Conservation (phyloP, 2,329 filamentous ascomycete genomes). For the Fusarium piperis region DNA sequence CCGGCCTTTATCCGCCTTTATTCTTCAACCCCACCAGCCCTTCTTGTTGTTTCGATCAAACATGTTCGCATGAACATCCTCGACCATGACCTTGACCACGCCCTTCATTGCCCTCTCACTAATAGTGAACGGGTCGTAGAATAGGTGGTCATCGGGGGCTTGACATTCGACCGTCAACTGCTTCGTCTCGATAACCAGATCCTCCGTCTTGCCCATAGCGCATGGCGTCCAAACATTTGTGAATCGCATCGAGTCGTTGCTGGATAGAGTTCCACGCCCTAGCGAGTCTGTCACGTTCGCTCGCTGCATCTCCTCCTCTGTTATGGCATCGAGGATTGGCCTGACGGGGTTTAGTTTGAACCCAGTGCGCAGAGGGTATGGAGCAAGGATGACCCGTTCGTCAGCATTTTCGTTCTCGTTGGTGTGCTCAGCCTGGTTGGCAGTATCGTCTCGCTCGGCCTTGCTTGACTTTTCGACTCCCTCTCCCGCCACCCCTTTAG, state of each 20-base stretch:
- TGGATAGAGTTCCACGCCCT: conserved; percentile 53
- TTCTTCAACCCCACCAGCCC: conserved; percentile 31
- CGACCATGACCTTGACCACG: conserved; percentile 28
- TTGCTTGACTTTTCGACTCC: conserved; percentile 22
- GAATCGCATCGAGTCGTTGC: conserved; percentile 49
- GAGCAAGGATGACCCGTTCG: conserved; percentile 42
- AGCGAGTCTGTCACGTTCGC: conserved; percentile 53
- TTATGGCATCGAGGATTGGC: conserved; percentile 56
- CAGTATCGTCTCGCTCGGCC: conserved; percentile 15
- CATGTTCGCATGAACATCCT: conserved; percentile 35
- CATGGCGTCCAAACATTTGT: conserved; percentile 57
- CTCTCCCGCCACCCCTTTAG: conserved; percentile 45
- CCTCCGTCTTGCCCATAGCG: conserved; percentile 35
- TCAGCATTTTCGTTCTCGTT: conserved; percentile 4
- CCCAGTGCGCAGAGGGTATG: conserved; percentile 53
- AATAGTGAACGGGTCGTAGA: conserved; percentile 62
- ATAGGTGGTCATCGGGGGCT: conserved; percentile 58
- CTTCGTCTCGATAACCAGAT: conserved; percentile 22
- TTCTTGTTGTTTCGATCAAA: conserved; percentile 30
- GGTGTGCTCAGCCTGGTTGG: conserved; percentile 12
- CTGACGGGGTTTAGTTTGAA: conserved; percentile 53
- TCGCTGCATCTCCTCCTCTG: conserved; percentile 58
- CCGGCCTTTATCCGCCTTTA: background rate
- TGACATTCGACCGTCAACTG: conserved; percentile 47
- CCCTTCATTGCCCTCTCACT: conserved; percentile 45